These are phyloP conservation scores for Cryptococcus amylolentus DNA, from an alignment of 1,284 basidiomycete genomes.

Conservation along the genomic window DNA sequence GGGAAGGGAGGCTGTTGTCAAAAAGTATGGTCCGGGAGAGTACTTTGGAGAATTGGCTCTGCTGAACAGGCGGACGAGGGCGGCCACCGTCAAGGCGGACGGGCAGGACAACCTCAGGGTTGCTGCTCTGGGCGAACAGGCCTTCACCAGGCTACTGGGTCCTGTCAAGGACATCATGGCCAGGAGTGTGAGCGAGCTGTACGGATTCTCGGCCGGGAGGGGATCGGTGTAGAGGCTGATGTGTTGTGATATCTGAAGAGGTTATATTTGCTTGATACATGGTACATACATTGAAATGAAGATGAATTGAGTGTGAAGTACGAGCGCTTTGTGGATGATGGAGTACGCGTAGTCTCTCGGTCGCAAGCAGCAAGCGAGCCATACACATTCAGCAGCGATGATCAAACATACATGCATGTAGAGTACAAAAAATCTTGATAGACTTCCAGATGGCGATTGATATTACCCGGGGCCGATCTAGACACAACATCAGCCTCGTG, in stretches of 20 bases:
- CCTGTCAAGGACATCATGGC: slow-evolving; percentile 58
- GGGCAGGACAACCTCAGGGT: slow-evolving; percentile 69
- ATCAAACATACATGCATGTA: background rate
- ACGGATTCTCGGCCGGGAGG: slow-evolving; percentile 34
- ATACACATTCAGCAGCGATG: no score
- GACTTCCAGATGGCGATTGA: background rate
- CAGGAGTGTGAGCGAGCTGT: slow-evolving; percentile 47
- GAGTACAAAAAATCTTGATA: background rate
- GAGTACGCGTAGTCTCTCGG: no score
- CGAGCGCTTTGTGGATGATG: no score
- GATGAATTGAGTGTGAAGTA: no score
- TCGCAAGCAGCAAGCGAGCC: no score
- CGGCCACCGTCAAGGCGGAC: slow-evolving; percentile 84
- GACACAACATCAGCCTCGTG: background rate
- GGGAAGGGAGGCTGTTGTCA: slow-evolving; percentile 67
- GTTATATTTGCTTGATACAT: background rate
- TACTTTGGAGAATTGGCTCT: slow-evolving; percentile 96
- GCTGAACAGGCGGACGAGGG: slow-evolving; percentile 78
- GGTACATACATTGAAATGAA: no score
- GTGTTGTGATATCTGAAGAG: background rate
- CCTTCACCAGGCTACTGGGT: slow-evolving; percentile 90
- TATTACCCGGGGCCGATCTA: slow-evolving; percentile 25
- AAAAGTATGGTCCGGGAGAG: slow-evolving; percentile 78
- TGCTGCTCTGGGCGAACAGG: slow-evolving; percentile 86
- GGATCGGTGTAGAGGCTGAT: slow-evolving; percentile 7